Conservation (phyloP, 768 basidiomycete genomes). For the Collybia sp. region DNA sequence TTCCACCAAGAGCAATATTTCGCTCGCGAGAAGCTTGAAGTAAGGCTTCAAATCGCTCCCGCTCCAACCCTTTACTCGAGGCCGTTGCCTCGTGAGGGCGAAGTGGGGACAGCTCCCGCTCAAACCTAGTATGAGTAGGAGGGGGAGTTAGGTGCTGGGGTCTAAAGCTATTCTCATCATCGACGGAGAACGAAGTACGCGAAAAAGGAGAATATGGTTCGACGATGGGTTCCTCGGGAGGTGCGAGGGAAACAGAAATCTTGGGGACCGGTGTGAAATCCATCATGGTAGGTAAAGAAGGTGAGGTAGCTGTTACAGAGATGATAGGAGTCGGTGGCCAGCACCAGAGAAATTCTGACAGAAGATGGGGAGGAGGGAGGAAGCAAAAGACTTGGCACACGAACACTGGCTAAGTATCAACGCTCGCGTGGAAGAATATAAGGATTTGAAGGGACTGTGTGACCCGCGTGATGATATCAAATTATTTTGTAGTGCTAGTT, state of each 20-base stretch:
- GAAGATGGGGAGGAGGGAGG: slow-evolving; percentile 29
- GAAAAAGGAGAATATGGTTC: slow-evolving; percentile 66
- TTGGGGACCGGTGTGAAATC: slow-evolving; percentile 37
- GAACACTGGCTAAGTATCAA: slow-evolving; percentile 3
- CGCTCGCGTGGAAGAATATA: too few species aligned
- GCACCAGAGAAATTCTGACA: slow-evolving; percentile 35
- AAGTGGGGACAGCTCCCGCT: slow-evolving; percentile 46
- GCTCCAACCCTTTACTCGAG: slow-evolving; percentile 51
- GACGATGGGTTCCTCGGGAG: slow-evolving; percentile 41
- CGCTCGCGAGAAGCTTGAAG: slow-evolving; percentile 59
- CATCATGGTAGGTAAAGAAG: slow-evolving; percentile 29
- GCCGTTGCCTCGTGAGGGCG: slow-evolving; percentile 32
- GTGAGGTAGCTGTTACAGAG: slow-evolving; percentile 13
- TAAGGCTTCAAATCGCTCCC: slow-evolving; percentile 58
- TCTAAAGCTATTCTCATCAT: slow-evolving; percentile 50
- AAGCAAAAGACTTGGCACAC: slow-evolving; percentile 17
- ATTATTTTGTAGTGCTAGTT: too few species aligned
- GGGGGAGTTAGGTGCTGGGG: slow-evolving; percentile 56
- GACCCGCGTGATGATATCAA: too few species aligned
- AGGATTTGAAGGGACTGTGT: too few species aligned
- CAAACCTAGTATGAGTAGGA: slow-evolving; percentile 37
- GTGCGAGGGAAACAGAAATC: slow-evolving; percentile 68
- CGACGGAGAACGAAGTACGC: slow-evolving; percentile 19
- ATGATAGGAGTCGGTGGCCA: slow-evolving; percentile 40
- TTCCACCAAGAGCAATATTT: slow-evolving; percentile 38